Evolutionary conservation across 805 yeast species (phyloP), one percentile per base, ranked within the genome.

Genomic region (Komagataella ulmi): DNA sequence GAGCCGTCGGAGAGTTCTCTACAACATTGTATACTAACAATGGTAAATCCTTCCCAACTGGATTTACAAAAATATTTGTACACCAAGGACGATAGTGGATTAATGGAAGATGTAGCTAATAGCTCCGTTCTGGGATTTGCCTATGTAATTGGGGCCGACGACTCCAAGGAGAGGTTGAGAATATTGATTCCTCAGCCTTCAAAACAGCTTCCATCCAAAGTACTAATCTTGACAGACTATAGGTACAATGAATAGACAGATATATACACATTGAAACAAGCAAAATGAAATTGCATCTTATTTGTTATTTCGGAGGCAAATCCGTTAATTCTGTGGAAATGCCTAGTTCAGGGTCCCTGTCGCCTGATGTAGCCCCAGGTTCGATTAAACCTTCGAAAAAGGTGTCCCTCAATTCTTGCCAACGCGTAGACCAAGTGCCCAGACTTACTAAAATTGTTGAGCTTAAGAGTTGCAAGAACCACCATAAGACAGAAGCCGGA

Each of bases 171-270:
- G 14, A 83, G 78, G 57, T 61, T 87, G 52, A 83, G 83, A 59
- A 72, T 93, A 7, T 70, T 91, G 55, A 72, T 89, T 55, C 98
- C 99, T 0, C 84, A 88, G 4, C 97, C 96, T 2, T 95, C 96
- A 1, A 70, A 61, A 23, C 68, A 83, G 45, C 69, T 90, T 21
- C 99, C 99, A 0, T 74, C 81, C 23, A 79, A 81, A 55, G 81
- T 85, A 2, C 72, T 88, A 59, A 64, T 93, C 2, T 67, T 90
- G 49, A 95, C 97, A 1, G 79, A 80, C 45, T 81, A 80, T 58
- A 82, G 95, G 57, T 93, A 88, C 64, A 78, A 82, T 50, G 99
- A 93, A 69, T 91, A 67, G 40, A 30, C 40, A 61, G 24, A 21
- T 44, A 18, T 30, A 43, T 49, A 30, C 30, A 17, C 17, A 17